phyloP scores from a whole-genome alignment of 441 rosid species.

The Viola pubescens region DNA sequence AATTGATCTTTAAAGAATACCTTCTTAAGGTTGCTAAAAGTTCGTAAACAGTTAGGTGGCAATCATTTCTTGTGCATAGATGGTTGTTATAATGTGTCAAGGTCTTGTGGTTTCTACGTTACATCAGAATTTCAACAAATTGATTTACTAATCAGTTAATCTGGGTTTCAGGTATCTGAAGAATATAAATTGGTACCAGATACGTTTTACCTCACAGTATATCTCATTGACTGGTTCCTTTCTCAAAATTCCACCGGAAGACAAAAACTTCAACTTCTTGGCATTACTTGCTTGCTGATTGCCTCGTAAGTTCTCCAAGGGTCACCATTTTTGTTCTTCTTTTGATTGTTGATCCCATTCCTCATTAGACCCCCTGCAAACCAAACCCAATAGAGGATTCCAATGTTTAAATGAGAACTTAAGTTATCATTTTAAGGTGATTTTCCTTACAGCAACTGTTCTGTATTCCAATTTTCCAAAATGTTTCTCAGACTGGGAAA shows the following conservation, averaged over 20 bases:
- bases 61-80: neutral
- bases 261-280: constrained; percentile 83
- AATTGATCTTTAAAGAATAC: no score
- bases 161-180: constrained; percentile 69
- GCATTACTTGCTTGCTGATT: constrained; percentile 86
- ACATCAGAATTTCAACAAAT: constrained; percentile 4
- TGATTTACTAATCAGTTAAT: constrained; percentile 3
- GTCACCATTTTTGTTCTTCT: no score
- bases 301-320: constrained; percentile 65
- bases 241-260: constrained; percentile 55
- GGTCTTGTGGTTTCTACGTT: neutral
- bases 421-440: no score
- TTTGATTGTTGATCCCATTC: no score
- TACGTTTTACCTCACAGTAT: constrained; percentile 80
- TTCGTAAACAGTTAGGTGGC: neutral
- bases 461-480: no score
- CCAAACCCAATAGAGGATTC: no score
- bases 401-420: no score
- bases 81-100: neutral
- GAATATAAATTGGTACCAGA: constrained; percentile 87
- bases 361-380: no score
- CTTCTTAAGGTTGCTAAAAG: neutral
- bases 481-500: neutral
- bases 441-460: no score
- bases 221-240: constrained; percentile 74